Evolutionary conservation across 768 basidiomycete species (phyloP).

Genomic region (Trametes villosa): DNA sequence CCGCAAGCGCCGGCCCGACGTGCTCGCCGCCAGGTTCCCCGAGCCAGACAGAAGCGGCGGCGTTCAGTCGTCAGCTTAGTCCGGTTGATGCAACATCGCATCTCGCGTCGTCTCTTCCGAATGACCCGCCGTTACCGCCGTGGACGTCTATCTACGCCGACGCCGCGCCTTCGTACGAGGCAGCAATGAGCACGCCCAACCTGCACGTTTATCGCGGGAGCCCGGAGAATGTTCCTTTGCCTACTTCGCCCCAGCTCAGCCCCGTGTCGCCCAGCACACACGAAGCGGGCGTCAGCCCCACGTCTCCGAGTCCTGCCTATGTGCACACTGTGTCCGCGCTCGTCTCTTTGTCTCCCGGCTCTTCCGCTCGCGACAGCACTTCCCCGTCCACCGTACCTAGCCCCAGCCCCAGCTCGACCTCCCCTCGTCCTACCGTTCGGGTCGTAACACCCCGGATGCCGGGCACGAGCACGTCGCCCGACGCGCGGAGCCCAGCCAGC

Average conservation of each 20-base stretch:
- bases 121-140: background rate
- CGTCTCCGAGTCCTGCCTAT: no score
- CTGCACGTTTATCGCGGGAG: background rate
- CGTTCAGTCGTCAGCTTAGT: constrained; percentile 2
- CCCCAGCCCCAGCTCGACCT: background rate
- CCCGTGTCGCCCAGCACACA: background rate
- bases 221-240: background rate
- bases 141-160: constrained; percentile 5
- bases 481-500: background rate
- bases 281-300: background rate
- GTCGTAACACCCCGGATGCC: background rate
- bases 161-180: constrained; percentile 18
- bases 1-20: background rate
- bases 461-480: background rate
- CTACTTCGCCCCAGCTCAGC: constrained; percentile 8
- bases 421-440: background rate
- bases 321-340: no score
- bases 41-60: background rate
- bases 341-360: background rate
- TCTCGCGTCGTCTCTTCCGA: background rate
- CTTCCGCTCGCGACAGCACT: background rate
- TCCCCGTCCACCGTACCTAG: background rate
- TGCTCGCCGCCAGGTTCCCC: constrained; percentile 1
- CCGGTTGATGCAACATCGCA: background rate
- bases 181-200: constrained; percentile 18